Conservation (phyloP, 2,329 filamentous ascomycete species). For the Nemania serpens region DNA sequence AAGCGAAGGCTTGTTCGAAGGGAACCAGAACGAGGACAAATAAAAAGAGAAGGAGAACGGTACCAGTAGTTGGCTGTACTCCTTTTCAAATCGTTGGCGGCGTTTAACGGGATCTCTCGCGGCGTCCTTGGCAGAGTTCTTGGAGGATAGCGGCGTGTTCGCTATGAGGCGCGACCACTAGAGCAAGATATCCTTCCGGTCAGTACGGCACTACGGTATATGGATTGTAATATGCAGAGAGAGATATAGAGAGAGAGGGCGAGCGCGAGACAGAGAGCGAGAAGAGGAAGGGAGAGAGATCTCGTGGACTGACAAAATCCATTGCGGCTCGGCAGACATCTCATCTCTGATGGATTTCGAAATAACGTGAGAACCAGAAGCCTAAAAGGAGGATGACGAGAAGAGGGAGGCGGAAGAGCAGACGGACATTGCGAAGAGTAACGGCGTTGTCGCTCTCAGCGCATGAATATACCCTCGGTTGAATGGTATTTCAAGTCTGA, state of each 20-base stretch:
- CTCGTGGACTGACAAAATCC: conserved; percentile 57
- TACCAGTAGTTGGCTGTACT: conserved; percentile 67
- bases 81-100: conserved; percentile 69
- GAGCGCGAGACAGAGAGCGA: too few relatives aligned
- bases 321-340: conserved; percentile 56
- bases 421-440: conserved; percentile 1
- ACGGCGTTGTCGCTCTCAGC: not conserved
- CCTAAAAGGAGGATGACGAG: not conserved
- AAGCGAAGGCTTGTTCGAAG: not conserved
- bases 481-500: conserved; percentile 11
- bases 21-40: not conserved
- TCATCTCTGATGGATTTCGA: conserved; percentile 36
- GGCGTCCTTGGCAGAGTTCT: conserved; percentile 60
- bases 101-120: conserved; percentile 67
- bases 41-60: conserved; percentile 29
- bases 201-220: conserved; percentile 24
- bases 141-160: conserved; percentile 62
- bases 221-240: not conserved
- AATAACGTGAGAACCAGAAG: not conserved
- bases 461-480: conserved; percentile 12
- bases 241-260: not conserved
- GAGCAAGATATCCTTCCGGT: conserved; percentile 20
- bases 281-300: not conserved
- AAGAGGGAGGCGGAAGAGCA: not conserved
- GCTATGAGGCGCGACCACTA: conserved; percentile 72